phyloP scores from a whole-genome alignment of 1,284 basidiomycete genomes.

The Ustilago loliicola region DNA sequence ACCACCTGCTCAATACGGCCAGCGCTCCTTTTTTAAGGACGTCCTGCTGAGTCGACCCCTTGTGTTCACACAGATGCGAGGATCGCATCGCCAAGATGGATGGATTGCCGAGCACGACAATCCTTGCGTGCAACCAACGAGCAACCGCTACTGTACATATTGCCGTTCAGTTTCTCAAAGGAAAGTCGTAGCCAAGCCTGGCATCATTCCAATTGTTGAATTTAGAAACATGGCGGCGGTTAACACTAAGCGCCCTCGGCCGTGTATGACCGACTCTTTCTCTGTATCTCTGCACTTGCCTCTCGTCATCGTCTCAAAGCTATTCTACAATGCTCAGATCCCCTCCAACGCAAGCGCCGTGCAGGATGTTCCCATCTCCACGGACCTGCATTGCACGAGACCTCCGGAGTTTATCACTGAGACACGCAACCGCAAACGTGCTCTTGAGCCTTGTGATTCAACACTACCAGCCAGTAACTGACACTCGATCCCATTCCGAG shows the following conservation, averaged over 20 bases:
- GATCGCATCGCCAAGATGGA: neutral
- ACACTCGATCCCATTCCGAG: neutral
- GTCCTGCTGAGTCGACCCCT: no score
- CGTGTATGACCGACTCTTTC: neutral
- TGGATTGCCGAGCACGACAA: no score
- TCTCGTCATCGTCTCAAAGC: neutral
- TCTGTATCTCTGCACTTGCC: neutral
- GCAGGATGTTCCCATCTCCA: neutral
- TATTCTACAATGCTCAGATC: neutral
- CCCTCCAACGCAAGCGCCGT: neutral
- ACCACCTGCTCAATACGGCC: no score
- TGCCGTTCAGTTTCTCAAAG: neutral
- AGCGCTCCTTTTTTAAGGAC: no score
- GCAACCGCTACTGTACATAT: no score
- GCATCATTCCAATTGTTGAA: neutral
- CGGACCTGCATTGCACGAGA: neutral
- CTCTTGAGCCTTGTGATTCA: neutral
- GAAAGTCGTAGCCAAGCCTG: neutral
- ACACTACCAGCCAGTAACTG: neutral
- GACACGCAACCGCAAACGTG: neutral
- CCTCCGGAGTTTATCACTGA: neutral
- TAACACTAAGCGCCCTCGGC: neutral
- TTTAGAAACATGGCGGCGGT: neutral
- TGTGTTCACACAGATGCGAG: neutral
- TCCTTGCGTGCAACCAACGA: no score